Evolutionary conservation across 768 basidiomycete species (phyloP), one percentile per base, ranked within the genome.

Genomic region (Paxillus ammoniavirescens): DNA sequence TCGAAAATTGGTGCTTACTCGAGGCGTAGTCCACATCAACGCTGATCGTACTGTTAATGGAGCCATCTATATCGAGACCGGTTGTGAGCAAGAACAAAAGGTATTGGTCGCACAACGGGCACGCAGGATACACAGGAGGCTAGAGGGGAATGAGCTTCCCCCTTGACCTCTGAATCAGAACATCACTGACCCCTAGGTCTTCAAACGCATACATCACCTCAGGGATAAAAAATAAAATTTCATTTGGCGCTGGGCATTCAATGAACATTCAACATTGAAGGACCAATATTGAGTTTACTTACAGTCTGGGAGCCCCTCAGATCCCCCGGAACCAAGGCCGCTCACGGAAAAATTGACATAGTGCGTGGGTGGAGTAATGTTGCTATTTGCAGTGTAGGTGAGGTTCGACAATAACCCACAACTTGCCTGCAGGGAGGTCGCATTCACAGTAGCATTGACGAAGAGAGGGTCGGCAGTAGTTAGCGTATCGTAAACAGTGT

Each of bases 371-470:
- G n/a, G 4, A 15, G 4, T 13, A 13, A 3, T 21, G 21, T 17
- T 15, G 3, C 9, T n/a, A 17, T 35, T 30, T 7, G 48, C n/a
- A 33, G 4, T 35, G 8, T 30, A 30, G 17, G 61, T 48, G 2
- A 50, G 42, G 28, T 53, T 55, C 40, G 60, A 35, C 5, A 62
- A 14, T 9, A 61, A 51, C 0, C 57, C 47, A 46, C 61, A 61
- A 5, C 8, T 37, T 7, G 46, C n/a, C 23, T 50, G 31, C 8
- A 61, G 1, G 1, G 57, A 49, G 3, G 61, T 55, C 8, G 61
- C 44, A 55, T 61, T 61, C 1, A 64, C 52, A 38, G 42, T 41
- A 13, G 55, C 55, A 45, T 26, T 21, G 5, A 10, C 42, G 2
- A 50, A 47, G 5, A 3, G 7, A 13, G 55, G 3, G 15, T 47